These are phyloP conservation scores for Podospora fimiseda DNA, from an alignment of 495 filamentous ascomycete genomes.

Conservation along the genomic window DNA sequence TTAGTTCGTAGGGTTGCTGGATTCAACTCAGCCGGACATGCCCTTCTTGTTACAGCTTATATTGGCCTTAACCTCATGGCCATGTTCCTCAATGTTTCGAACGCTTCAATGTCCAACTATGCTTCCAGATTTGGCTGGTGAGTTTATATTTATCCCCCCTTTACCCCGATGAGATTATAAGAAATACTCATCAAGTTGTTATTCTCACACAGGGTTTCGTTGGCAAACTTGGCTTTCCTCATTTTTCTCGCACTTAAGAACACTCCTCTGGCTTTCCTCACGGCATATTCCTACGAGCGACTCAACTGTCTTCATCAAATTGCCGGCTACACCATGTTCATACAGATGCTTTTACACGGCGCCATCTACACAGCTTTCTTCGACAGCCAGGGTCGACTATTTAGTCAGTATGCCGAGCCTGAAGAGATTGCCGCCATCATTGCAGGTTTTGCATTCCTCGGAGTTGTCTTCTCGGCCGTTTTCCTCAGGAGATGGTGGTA, in stretches of 20 bases:
- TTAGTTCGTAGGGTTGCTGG: constrained; percentile 41
- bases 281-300: constrained; percentile 54
- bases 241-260: constrained; percentile 57
- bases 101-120: constrained; percentile 23
- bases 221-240: constrained; percentile 48
- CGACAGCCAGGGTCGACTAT: constrained; percentile 19
- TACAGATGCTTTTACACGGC: constrained; percentile 38
- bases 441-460: constrained; percentile 41
- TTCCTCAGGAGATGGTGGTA: constrained; percentile 44
- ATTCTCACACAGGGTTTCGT: constrained; percentile 40
- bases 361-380: constrained; percentile 39
- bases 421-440: constrained; percentile 39
- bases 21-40: constrained; percentile 49
- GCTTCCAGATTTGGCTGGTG: constrained; percentile 47
- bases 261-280: constrained; percentile 51
- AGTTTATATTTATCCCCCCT: constrained; percentile 18
- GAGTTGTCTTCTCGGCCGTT: constrained; percentile 38
- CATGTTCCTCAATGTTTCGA: constrained; percentile 41
- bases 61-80: constrained; percentile 47
- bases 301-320: constrained; percentile 55
- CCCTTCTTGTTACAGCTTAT: constrained; percentile 40
- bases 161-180: constrained; percentile 12
- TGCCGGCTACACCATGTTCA: constrained; percentile 49
- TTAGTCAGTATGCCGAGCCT: constrained; percentile 16
- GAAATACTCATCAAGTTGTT: constrained; percentile 7